These are phyloP conservation scores for Naganishia friedmannii DNA, from an alignment of 768 basidiomycete species.

Conservation along the genomic window DNA sequence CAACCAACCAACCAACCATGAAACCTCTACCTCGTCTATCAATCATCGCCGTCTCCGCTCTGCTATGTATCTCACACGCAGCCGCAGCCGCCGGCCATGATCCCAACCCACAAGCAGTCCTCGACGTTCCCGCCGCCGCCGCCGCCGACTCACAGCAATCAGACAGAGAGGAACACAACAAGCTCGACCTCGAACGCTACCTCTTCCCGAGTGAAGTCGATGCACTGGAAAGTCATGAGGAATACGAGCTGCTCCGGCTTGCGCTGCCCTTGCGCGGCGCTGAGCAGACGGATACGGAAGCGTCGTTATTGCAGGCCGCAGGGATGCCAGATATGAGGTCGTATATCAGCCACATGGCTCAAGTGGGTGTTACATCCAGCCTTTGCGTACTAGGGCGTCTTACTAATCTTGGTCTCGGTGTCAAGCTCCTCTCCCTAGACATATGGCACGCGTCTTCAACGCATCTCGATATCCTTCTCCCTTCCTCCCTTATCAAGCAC, in stretches of 20 bases:
- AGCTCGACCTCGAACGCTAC: conserved; percentile 1
- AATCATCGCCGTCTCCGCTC: conserved; percentile 3
- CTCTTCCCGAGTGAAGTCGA: conserved; percentile 19
- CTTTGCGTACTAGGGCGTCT: neutral
- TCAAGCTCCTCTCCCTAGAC: conserved; percentile 40
- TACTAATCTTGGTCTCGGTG: neutral
- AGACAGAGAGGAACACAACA: neutral
- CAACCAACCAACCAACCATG: neutral
- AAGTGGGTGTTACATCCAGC: conserved; percentile 1
- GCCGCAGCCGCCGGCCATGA: neutral
- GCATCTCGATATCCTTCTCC: conserved; percentile 40
- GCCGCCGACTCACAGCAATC: neutral
- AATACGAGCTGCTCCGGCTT: conserved; percentile 18
- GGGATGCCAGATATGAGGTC: conserved; percentile 8
- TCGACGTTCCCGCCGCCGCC: neutral
- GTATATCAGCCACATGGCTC: conserved; percentile 18
- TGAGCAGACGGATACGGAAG: conserved; percentile 2
- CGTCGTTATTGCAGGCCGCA: neutral
- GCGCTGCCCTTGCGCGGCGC: neutral
- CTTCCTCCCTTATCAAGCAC: conserved; percentile 2
- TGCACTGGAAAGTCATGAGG: neutral
- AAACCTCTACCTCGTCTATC: neutral
- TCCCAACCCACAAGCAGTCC: conserved; percentile 3
- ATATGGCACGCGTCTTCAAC: conserved; percentile 43
- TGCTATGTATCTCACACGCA: neutral